phyloP scores from a whole-genome alignment of 306 rosid genomes.

The Luffa acutangula region DNA sequence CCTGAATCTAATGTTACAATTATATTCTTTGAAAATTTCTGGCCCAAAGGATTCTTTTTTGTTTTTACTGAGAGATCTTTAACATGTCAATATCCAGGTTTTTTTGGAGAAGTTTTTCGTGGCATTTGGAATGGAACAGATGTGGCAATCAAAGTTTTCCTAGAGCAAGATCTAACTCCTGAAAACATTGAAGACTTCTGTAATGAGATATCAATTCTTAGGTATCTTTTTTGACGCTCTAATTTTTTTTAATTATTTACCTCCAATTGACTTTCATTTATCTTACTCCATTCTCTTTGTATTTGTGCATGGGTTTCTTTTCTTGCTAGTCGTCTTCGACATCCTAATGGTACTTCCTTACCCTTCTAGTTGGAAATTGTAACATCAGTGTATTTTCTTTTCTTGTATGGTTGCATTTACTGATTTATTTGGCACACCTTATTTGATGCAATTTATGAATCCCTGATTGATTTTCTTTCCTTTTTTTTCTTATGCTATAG shows the following conservation, averaged over 20 bases:
- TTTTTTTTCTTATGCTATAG: background rate
- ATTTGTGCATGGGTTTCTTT: slow-evolving; percentile 16
- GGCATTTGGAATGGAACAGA: slow-evolving; percentile 97
- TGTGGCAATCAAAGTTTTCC: slow-evolving; percentile 91
- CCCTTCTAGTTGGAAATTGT: slow-evolving; percentile 1
- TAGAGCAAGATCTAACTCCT: slow-evolving; percentile 89
- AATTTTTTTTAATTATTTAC: background rate
- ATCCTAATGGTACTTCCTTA: slow-evolving; percentile 77
- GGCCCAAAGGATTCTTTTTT: background rate
- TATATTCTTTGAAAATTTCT: background rate
- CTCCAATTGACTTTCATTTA: slow-evolving; percentile 14
- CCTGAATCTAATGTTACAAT: background rate
- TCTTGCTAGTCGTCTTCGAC: slow-evolving; percentile 81
- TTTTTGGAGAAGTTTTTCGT: slow-evolving; percentile 97
- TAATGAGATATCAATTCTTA: slow-evolving; percentile 91
- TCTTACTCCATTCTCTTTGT: slow-evolving; percentile 25
- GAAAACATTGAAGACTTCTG: slow-evolving; percentile 99
- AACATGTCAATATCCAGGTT: slow-evolving; percentile 42
- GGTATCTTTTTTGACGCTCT: slow-evolving; percentile 30
- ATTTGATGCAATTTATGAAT: background rate
- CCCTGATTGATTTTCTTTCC: background rate
- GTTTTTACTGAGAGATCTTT: background rate
- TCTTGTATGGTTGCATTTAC: slow-evolving; percentile 3
- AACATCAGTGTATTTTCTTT: slow-evolving; percentile 6
- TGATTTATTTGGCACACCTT: background rate